Evolutionary conservation across 2,329 filamentous ascomycete species (phyloP), one percentile per base, ranked within the genome.

Genomic region (Nannizziopsis barbatae): DNA sequence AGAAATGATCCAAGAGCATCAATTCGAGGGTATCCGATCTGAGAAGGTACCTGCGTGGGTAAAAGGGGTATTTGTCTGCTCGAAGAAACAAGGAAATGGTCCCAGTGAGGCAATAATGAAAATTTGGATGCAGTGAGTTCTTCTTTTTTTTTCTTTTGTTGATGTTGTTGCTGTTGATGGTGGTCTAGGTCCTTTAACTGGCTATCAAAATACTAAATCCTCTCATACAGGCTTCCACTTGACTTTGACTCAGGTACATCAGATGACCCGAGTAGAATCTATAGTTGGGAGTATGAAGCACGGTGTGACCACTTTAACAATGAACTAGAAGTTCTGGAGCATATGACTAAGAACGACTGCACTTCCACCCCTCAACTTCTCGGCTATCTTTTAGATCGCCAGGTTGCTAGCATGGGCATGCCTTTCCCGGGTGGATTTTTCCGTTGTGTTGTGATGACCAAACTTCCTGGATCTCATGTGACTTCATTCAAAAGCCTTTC

Each of bases 111-210:
- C 47, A 4, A 20, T 49, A 7, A 14, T 49, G 12, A 49, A 49
- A 22, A 36, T 49, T 33, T 33, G 35, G 18, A 44, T 49, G 40
- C 47, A 49, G 47, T 49, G 18, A 32, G 32, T 44, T 38, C 17
- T 40, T 5, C 2, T 14, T 32, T 12, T 22, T 14, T 31, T 27
- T n/a, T n/a, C n/a, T n/a, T n/a, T n/a, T n/a, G n/a, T n/a, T n/a
- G n/a, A n/a, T 38, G 30, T 31, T 12, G n/a, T 5, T 37, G 35
- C n/a, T n/a, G n/a, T n/a, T n/a, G n/a, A n/a, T n/a, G n/a, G n/a
- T n/a, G n/a, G n/a, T n/a, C n/a, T n/a, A n/a, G n/a, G n/a, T n/a
- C n/a, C n/a, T n/a, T n/a, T n/a, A n/a, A n/a, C n/a, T n/a, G n/a
- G n/a, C n/a, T n/a, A n/a, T n/a, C n/a, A n/a, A n/a, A n/a, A n/a